Evolutionary conservation across 2,329 filamentous ascomycete genomes (phyloP), one percentile per base, ranked within the genome.

Genomic region (Fusarium illudens): DNA sequence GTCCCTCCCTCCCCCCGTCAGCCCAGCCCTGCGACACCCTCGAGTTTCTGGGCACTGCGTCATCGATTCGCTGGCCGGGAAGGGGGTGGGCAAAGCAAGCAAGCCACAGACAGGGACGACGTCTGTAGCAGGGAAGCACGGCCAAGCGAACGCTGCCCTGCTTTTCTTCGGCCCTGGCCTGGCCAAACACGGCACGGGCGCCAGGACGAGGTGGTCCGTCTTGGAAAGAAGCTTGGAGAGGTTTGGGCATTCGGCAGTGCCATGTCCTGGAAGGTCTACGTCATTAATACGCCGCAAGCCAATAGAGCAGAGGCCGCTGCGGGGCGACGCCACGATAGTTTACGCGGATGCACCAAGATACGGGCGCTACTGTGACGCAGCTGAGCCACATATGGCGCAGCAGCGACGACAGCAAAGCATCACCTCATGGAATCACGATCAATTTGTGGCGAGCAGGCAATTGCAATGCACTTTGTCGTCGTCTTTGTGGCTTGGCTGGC

Each of bases 1-100:
- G 54, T 62, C 51, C 49, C 34, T 48, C 27, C 51, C 39, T 27
- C 39, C 39, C 48, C 37, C 58, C 54, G 53, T 48, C 56, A 46
- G 58, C 59, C 61, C 56, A 71, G 60, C 58, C 72, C 62, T 70
- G 64, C 64, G 62, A 58, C 69, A 62, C 66, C 58, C 50, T 52
- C 34, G 46, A 48, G 22, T 56, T 42, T 62, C 61, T 71, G 54
- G 60, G 64, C 68, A 70, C 71, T 77, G 75, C 76, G 76, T 78
- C 76, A 78, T 78, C 74, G 76, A 77, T 69, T 72, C 46, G 39
- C 59, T 64, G 30, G 48, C 8, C 11, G 30, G 39, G 59, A 61
- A 60, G 53, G 55, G 50, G 37, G 5, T 5, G 19, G 39, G 22
- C n/a, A n/a, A n/a, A n/a, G 39, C 27, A 22, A 15, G 57, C 56